Percentiles rank a stretch among this genome's conserved stretches.
phyloP scores from a whole-genome alignment of 805 yeast genomes.

The Citeromyces matritensis region DNA sequence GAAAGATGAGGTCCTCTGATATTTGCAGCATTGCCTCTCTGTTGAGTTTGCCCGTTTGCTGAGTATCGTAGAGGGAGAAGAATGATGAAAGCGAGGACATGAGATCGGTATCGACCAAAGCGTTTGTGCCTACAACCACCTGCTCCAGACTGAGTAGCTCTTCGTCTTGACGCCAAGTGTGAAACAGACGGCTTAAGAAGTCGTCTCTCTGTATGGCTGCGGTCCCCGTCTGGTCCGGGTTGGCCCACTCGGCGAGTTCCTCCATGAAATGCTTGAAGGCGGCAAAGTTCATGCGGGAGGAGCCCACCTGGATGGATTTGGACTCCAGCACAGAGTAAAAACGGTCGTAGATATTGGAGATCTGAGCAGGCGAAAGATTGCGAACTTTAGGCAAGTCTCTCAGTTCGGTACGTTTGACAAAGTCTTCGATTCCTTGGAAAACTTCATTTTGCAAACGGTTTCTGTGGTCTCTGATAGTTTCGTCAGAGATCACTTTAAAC shows the following conservation, averaged over 20 bases:
- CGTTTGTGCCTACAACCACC: slow-evolving; percentile 59
- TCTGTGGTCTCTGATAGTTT: slow-evolving; percentile 54
- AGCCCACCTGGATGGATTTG: slow-evolving; percentile 31
- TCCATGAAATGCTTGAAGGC: slow-evolving; percentile 64
- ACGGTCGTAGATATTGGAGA: slow-evolving; percentile 70
- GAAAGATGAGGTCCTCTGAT: slow-evolving; percentile 73
- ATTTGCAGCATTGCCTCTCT: slow-evolving; percentile 70
- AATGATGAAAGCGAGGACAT: slow-evolving; percentile 70
- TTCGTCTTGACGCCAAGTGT: slow-evolving; percentile 40
- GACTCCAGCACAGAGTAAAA: slow-evolving; percentile 66
- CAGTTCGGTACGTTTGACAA: slow-evolving; percentile 84
- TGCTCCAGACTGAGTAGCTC: slow-evolving; percentile 53
- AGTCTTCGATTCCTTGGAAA: slow-evolving; percentile 72
- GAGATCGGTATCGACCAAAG: slow-evolving; percentile 54
- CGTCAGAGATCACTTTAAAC: slow-evolving; percentile 68
- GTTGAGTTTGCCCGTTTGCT: slow-evolving; percentile 43
- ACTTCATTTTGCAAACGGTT: slow-evolving; percentile 61
- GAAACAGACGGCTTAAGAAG: slow-evolving; percentile 51
- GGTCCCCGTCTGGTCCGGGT: slow-evolving; percentile 19
- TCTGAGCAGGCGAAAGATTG: slow-evolving; percentile 37
- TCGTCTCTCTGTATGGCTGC: slow-evolving; percentile 15
- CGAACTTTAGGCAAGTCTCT: slow-evolving; percentile 70
- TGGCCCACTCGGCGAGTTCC: slow-evolving; percentile 69
- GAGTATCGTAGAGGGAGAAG: slow-evolving; percentile 58
- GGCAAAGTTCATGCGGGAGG: slow-evolving; percentile 51